Evolutionary conservation across 768 basidiomycete species (phyloP).

Genomic region (Exsudoporus frostii): DNA sequence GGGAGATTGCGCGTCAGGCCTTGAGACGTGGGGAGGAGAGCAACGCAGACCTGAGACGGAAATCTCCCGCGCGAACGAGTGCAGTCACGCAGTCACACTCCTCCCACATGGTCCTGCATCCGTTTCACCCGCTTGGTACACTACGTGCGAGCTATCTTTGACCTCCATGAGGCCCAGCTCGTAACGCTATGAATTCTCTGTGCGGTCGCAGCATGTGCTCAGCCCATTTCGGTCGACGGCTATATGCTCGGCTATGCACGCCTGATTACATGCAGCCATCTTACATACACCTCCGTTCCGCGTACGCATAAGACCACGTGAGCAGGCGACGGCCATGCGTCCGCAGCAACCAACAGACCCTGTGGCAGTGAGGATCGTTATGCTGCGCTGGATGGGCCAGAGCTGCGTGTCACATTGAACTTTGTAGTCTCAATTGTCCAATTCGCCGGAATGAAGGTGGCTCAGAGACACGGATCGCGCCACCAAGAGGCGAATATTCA

Average conservation of each 20-base stretch:
- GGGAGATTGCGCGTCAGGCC: conserved; percentile 8
- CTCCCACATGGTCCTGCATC: conserved; percentile 13
- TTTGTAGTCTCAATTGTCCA: background rate
- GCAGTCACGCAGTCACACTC: conserved; percentile 4
- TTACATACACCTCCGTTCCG: too few species aligned
- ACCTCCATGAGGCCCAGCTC: background rate
- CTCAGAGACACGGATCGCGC: background rate
- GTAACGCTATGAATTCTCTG: background rate
- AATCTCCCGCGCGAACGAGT: conserved; percentile 8
- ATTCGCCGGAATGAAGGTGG: background rate
- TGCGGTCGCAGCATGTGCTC: conserved; percentile 10
- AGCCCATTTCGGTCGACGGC: background rate
- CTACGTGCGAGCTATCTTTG: too few species aligned
- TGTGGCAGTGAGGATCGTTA: too few species aligned
- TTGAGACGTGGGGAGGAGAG: conserved; percentile 27
- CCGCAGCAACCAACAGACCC: too few species aligned
- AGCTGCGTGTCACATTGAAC: conserved; percentile 10
- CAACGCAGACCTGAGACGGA: conserved; percentile 19
- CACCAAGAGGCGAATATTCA: too few species aligned
- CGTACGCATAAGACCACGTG: too few species aligned
- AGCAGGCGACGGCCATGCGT: too few species aligned
- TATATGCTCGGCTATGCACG: background rate
- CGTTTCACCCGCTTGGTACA: too few species aligned
- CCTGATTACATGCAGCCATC: background rate
- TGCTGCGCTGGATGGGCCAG: too few species aligned